Evolutionary conservation across 306 rosid species (phyloP).

Genomic region (Lathyrus sativus): DNA sequence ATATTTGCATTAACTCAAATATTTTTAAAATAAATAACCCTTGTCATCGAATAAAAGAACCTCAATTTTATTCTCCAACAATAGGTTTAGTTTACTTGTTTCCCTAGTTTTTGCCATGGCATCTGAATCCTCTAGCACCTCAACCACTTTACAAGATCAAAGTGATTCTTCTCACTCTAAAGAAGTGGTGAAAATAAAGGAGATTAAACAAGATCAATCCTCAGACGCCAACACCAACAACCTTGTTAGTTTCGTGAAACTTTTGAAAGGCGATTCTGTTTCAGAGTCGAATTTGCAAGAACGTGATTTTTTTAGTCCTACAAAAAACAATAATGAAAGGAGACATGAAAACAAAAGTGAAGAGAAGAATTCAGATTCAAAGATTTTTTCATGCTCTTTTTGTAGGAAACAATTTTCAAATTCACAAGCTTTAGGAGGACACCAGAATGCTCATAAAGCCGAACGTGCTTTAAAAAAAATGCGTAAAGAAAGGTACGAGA

Average conservation of each 20-base stretch:
- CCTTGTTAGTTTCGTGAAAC: conserved; percentile 43
- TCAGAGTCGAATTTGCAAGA: conserved; percentile 28
- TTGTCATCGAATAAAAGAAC: neutral
- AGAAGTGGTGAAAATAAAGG: neutral
- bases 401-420: conserved; percentile 71
- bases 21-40: conserved; percentile 35
- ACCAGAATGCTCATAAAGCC: conserved; percentile 80
- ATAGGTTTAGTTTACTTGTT: neutral
- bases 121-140: conserved; percentile 51
- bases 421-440: conserved; percentile 81
- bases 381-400: conserved; percentile 61
- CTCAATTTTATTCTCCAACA: conserved; percentile 22
- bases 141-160: conserved; percentile 42
- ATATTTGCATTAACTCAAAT: conserved; percentile 46
- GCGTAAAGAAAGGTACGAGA: conserved; percentile 48
- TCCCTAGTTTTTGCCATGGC: neutral
- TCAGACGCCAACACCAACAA: conserved; percentile 6
- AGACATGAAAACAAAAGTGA: neutral
- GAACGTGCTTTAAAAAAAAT: conserved; percentile 68
- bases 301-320: conserved; percentile 39
- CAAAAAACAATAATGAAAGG: neutral
- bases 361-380: conserved; percentile 27
- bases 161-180: neutral
- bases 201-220: neutral
- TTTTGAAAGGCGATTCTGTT: conserved; percentile 29